Evolutionary conservation across 768 basidiomycete species (phyloP).

Genomic region (Dioszegia crocea): DNA sequence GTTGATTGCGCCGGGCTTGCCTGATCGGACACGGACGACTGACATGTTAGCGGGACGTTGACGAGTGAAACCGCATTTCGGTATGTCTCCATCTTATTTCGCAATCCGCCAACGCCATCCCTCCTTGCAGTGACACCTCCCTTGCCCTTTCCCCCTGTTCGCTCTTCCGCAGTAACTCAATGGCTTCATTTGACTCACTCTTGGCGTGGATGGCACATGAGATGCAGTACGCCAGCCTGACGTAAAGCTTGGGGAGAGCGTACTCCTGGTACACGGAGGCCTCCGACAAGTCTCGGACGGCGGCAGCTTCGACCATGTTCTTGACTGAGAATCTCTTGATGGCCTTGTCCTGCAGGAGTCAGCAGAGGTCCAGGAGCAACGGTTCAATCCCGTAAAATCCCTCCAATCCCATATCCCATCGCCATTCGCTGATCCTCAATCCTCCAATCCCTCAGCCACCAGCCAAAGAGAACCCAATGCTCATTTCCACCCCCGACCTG

Average conservation of each 20-base stretch:
- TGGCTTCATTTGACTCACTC: conserved; percentile 57
- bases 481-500: no score
- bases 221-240: conserved; percentile 98
- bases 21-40: conserved; percentile 98
- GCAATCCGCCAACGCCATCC: no score
- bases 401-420: no score
- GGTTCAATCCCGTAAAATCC: background rate
- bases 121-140: no score
- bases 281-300: conserved; percentile 94
- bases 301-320: conserved; percentile 99
- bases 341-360: conserved; percentile 77
- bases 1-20: conserved; percentile 71
- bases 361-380: background rate
- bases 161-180: no score
- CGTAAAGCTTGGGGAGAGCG: conserved; percentile 91
- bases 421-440: no score
- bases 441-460: no score
- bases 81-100: no score
- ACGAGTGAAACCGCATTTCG: no score
- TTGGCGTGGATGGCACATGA: conserved; percentile 99
- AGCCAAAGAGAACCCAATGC: no score
- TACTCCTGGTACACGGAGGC: conserved; percentile 95
- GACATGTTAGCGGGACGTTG: background rate
- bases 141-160: no score
- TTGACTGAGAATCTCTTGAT: conserved; percentile 99